These are phyloP conservation scores for Solanum microdontum DNA, from an alignment of 257 asterid species.

Conservation along the genomic window DNA sequence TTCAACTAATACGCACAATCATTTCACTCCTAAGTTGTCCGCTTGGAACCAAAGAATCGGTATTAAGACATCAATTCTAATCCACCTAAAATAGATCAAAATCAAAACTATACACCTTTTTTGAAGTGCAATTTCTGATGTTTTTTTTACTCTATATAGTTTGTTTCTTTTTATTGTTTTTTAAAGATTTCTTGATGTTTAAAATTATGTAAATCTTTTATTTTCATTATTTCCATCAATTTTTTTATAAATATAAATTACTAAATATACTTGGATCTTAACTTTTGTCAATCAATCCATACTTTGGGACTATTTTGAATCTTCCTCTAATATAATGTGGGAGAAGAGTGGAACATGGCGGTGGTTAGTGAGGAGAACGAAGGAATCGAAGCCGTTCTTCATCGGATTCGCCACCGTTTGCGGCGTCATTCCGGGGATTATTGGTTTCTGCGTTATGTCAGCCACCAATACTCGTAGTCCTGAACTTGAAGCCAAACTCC, in stretches of 20 bases:
- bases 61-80: too few species aligned
- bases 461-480: slow-evolving; percentile 52
- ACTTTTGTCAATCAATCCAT: too few species aligned
- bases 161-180: too few species aligned
- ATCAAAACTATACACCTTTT: too few species aligned
- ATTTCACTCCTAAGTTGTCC: neutral
- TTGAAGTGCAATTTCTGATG: neutral
- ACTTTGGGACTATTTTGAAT: neutral
- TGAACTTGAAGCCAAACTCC: slow-evolving; percentile 81
- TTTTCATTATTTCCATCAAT: too few species aligned
- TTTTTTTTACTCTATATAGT: too few species aligned
- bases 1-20: neutral
- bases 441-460: slow-evolving; percentile 79
- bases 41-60: accelerated
- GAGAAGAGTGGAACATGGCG: slow-evolving; percentile 82
- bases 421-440: slow-evolving; percentile 77
- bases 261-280: too few species aligned
- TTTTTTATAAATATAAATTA: too few species aligned
- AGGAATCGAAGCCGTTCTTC: slow-evolving; percentile 86
- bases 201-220: neutral
- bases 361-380: slow-evolving; percentile 67
- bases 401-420: slow-evolving; percentile 74
- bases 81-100: too few species aligned
- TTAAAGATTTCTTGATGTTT: neutral
- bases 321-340: slow-evolving; percentile 6